phyloP scores from a whole-genome alignment of 371 early-diverging fungal species.

The Batrachochytrium dendrobatidis region DNA sequence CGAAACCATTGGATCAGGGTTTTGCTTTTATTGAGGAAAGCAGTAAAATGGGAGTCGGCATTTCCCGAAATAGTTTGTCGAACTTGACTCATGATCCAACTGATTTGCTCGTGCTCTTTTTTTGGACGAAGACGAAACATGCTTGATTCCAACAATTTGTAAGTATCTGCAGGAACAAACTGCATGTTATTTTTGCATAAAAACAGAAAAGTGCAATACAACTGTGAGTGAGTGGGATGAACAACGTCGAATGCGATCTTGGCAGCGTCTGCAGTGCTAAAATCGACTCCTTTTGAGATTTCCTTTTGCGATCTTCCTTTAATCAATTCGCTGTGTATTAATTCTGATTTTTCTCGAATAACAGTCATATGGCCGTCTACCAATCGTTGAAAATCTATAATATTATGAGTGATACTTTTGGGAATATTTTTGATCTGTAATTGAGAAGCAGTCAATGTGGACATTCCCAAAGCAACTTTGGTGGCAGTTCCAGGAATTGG shows the following conservation, averaged over 20 bases:
- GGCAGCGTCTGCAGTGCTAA: not conserved
- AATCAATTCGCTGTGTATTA: not conserved
- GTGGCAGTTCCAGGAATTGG: not conserved
- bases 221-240: slow-evolving; percentile 24
- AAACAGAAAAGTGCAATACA: slow-evolving; percentile 55
- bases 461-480: not conserved
- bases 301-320: not conserved
- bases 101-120: slow-evolving; percentile 37
- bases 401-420: too few species aligned
- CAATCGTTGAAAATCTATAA: too few species aligned
- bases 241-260: slow-evolving; percentile 12
- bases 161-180: slow-evolving; percentile 37
- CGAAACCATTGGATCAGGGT: slow-evolving; percentile 4
- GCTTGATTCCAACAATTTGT: slow-evolving; percentile 33
- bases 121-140: slow-evolving; percentile 47
- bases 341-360: too few species aligned
- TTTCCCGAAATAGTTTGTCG: slow-evolving; percentile 39
- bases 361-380: too few species aligned
- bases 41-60: slow-evolving; percentile 28
- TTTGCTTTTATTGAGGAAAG: slow-evolving; percentile 17
- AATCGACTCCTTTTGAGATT: too few species aligned
- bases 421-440: not conserved
- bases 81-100: slow-evolving; percentile 45
- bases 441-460: not conserved
- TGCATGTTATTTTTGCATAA: slow-evolving; percentile 45